A percentile compares a stretch with the other conserved stretches of the same genome.
Evolutionary conservation across 441 rosid genomes (phyloP).

Genomic region (Melastoma candidum): DNA sequence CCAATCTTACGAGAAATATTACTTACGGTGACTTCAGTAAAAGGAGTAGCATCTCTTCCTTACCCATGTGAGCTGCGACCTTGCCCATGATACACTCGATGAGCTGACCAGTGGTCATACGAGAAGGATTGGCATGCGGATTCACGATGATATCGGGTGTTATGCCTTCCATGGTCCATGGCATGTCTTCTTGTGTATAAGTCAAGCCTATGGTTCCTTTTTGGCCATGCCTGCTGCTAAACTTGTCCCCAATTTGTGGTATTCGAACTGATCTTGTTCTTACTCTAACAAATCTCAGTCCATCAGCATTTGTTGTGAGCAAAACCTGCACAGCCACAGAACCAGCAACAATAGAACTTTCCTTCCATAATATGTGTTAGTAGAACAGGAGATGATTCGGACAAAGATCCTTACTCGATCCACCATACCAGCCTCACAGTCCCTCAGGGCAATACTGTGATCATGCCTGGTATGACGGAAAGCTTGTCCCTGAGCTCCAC

Average conservation of each 20-base stretch:
- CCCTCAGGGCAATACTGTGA: constrained; percentile 94
- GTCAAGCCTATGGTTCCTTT: constrained; percentile 99
- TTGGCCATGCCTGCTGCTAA: constrained; percentile 98
- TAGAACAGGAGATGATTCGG: too few species aligned
- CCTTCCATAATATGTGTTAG: too few species aligned
- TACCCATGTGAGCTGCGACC: constrained; percentile 98
- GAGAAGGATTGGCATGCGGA: constrained; percentile 99
- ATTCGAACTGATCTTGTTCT: constrained; percentile 94
- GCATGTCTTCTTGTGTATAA: constrained; percentile 99
- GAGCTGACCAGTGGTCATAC: constrained; percentile 98
- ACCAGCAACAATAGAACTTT: too few species aligned
- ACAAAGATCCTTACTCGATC: constrained; percentile 59
- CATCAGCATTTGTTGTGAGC: constrained; percentile 94
- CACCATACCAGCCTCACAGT: constrained; percentile 96
- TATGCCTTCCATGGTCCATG: constrained; percentile 97
- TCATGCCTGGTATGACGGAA: constrained; percentile 80
- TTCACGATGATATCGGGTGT: constrained; percentile 91
- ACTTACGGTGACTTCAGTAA: constrained; percentile 96
- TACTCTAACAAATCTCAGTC: constrained; percentile 95
- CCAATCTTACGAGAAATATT: too few species aligned
- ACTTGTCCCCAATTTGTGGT: constrained; percentile 97
- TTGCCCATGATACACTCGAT: constrained; percentile 99
- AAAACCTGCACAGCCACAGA: constrained; percentile 39
- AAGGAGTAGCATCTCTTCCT: constrained; percentile 98
- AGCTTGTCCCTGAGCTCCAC: constrained; percentile 88